Conservation (phyloP, 805 yeast species). For the Lipomyces kockii region DNA sequence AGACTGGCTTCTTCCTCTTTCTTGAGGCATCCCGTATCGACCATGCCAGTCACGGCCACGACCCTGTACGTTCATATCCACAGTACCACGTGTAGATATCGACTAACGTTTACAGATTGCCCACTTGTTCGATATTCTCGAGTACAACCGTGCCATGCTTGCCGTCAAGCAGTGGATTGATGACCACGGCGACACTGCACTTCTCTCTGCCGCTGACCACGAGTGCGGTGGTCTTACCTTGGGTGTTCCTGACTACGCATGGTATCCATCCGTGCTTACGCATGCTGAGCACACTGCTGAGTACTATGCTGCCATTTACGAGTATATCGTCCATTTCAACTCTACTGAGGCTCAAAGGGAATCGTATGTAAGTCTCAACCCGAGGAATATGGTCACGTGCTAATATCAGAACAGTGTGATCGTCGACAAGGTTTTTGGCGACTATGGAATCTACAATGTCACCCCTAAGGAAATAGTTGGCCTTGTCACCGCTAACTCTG, state of each 20-base stretch:
- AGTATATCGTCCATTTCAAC: conserved; percentile 35
- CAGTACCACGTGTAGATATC: background rate
- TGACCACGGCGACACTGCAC: conserved; percentile 72
- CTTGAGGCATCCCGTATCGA: conserved; percentile 94
- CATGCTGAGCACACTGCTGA: conserved; percentile 81
- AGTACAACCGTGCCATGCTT: conserved; percentile 79
- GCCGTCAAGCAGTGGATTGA: conserved; percentile 75
- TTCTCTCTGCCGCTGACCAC: conserved; percentile 87
- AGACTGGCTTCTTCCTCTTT: conserved; percentile 81
- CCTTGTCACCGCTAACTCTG: conserved; percentile 47
- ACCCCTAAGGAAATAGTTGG: conserved; percentile 57
- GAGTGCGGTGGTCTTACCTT: conserved; percentile 95
- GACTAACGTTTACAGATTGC: conserved; percentile 49
- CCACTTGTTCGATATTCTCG: conserved; percentile 87
- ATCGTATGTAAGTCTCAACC: background rate
- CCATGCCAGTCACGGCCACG: conserved; percentile 93
- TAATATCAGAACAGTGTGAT: conserved; percentile 2
- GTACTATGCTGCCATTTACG: conserved; percentile 46
- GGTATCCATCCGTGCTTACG: conserved; percentile 80
- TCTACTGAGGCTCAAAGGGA: conserved; percentile 12
- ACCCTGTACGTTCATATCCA: conserved; percentile 59
- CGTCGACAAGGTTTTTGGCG: conserved; percentile 54
- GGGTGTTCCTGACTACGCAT: conserved; percentile 85
- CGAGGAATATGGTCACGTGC: background rate
- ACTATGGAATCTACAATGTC: conserved; percentile 68